phyloP scores from a whole-genome alignment of 352 stramenopile genomes.

The Thraustochytrium sp. region DNA sequence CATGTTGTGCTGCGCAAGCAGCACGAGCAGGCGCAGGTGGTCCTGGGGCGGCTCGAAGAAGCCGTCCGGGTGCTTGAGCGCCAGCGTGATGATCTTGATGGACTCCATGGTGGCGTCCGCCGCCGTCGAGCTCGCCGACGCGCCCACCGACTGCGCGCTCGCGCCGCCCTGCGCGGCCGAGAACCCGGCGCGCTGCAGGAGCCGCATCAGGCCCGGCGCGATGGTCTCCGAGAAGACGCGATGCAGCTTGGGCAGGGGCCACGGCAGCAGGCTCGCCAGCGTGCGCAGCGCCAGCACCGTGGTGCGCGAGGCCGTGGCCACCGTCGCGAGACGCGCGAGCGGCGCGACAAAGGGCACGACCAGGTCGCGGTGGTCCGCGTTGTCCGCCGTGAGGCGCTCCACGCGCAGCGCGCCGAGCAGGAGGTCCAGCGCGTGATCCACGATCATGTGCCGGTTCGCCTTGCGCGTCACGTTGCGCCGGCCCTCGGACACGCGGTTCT shows the following conservation, averaged over 20 bases:
- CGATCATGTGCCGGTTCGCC: constrained; percentile 10
- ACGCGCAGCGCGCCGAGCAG: neutral
- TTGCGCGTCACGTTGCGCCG: neutral
- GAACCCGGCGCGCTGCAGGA: constrained; percentile 4
- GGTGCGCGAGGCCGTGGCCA: neutral
- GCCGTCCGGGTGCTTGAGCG: neutral
- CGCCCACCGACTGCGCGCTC: neutral
- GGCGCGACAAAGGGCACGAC: constrained; percentile 21
- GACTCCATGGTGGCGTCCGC: neutral
- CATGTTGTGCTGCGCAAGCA: constrained; percentile 32
- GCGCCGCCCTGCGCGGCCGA: neutral
- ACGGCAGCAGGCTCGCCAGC: neutral
- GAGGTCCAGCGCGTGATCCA: constrained; percentile 20
- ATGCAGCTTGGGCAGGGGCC: neutral
- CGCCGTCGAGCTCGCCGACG: neutral
- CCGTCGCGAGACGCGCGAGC: neutral
- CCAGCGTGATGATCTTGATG: neutral
- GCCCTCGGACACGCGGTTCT: neutral
- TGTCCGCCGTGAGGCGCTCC: neutral
- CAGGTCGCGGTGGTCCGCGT: constrained; percentile 2
- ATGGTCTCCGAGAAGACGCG: neutral
- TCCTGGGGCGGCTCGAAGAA: neutral
- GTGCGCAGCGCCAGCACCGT: constrained; percentile 4
- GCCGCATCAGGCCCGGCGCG: neutral
- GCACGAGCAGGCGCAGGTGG: constrained; percentile 5